Evolutionary conservation across 176 grass and related monocot species (phyloP), one percentile per base, ranked within the genome.

Genomic region (Carex cristatella): DNA sequence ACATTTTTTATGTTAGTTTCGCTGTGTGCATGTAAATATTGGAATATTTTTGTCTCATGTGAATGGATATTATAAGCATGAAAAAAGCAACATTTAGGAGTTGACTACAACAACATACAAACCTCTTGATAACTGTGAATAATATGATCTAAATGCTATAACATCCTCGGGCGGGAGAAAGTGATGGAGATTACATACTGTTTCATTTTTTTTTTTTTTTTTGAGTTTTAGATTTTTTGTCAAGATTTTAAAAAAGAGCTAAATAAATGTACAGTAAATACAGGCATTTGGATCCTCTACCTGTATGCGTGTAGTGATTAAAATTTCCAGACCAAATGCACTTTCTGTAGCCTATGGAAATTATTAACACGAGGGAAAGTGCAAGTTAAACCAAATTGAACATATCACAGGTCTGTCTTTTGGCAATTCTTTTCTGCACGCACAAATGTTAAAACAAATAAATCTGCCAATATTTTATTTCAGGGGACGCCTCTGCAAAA

Each of bases 401-500:
- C 42, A 14, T 44, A 53, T 30, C 18, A 51, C 19, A 7, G 19
- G n/a, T 75, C 44, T 75, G 54, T 75, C 51, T 53, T 8, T 8
- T 1, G 8, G 10, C 5, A 75, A 75, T 12, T 75, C 35, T 42
- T 18, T 69, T 38, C 10, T 27, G 28, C 19, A 54, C 5, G 27
- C 18, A 51, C 12, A 74, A 27, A 19, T 74, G n/a, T 27, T n/a
- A 49, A 9, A 53, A 27, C 19, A 51, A 28, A 53, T 54, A 3
- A 13, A 13, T 54, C 44, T 76, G 44, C 4, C 9, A 37, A 42
- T 62, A n/a, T 62, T 67, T 38, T 46, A 82, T 55, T 80, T 53
- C 74, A 94, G 90, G 90, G 92, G 84, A 94, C 90, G 4, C 92
- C 90, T 3, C 60, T 94, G 65, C 92, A 94, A 31, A 94, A 92